Percentiles rank a stretch among this genome's conserved stretches.
Conservation (phyloP, 2,329 filamentous ascomycete species). For the Claviceps sp. region DNA sequence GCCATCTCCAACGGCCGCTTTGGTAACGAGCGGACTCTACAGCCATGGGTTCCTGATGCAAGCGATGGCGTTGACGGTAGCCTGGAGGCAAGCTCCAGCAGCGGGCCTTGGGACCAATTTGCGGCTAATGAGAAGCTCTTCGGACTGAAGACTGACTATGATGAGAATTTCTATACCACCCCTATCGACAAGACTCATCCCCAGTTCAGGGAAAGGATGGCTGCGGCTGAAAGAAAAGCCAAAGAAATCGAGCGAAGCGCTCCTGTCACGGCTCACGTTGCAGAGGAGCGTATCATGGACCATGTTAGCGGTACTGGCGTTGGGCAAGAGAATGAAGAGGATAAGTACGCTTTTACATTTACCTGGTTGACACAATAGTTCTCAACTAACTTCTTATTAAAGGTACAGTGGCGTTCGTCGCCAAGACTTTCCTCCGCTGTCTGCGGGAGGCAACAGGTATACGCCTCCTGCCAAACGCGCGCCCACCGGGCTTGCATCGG, state of each 20-base stretch:
- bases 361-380: neutral
- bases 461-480: conserved; percentile 81
- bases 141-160: conserved; percentile 77
- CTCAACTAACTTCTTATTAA: conserved; percentile 10
- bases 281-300: conserved; percentile 74
- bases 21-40: conserved; percentile 59
- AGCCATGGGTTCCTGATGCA: conserved; percentile 66
- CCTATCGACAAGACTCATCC: conserved; percentile 75
- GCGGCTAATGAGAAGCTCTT: conserved; percentile 78
- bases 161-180: conserved; percentile 92
- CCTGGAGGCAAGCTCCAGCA: conserved; percentile 46
- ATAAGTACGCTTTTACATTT: conserved; percentile 46
- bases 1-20: conserved; percentile 69
- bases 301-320: conserved; percentile 48
- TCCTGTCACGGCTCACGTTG: conserved; percentile 67
- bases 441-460: conserved; percentile 53
- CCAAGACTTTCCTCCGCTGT: conserved; percentile 56
- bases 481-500: conserved; percentile 58
- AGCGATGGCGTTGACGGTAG: conserved; percentile 52
- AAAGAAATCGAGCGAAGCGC: conserved; percentile 75
- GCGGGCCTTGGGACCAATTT: conserved; percentile 79
- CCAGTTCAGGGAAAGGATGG: conserved; percentile 63
- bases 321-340: conserved; percentile 74
- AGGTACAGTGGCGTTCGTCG: conserved; percentile 89
- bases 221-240: conserved; percentile 69